Base-by-base conservation (phyloP, 768 basidiomycete species). In the Tubosaeta brunneosetosa region DNA sequence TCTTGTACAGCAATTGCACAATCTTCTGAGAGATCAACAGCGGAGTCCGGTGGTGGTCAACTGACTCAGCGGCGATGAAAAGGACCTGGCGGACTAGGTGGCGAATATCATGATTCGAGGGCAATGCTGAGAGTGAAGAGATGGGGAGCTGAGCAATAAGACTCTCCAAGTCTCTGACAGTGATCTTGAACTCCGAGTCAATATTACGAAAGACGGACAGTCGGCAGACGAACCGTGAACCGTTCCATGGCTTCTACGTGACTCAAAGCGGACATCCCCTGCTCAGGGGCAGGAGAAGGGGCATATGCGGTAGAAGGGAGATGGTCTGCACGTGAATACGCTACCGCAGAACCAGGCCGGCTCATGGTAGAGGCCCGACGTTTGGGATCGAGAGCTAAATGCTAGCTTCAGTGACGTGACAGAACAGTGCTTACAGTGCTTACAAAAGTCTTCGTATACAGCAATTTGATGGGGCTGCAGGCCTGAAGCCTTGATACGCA, bases 391-490 rank as follows among this genome's bases (percentile, higher is more conserved):
- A 80, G 68, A 57, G 74, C 76, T 84, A 54, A 10, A 29, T 40
- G 51, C 37, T 11, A 26, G 2, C 57, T 44, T 51, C 57, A 65
- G 51, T 61, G 32, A 29, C 56, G 52, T 38, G 31, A 40, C n/a
- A 52, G 14, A 25, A 43, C 37, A 19, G 14, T 32, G 45, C 32
- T 46, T 22, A 48, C 17, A 16, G 8, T 33, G 68, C 72, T 59
- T 63, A 83, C 92, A 86, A 58, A 99, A 98, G 66, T 99, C 97
- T 60, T 97, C 94, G 70, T 99, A 99, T 11, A 99, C 93, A 44
- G 82, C 81, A 33, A 85, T 72, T 69, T 99, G 97, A 58, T 85
- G 82, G 17, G 80, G 74, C 56, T 91, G 86, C 10, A 99, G 74
- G 36, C 97, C 97, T 41, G 76, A 83, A 11, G 84, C 75, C 63